A percentile compares a stretch with the other conserved stretches of the same genome.
These are phyloP conservation scores for Endoconidiophora laricicola DNA, from an alignment of 2,329 filamentous ascomycete genomes.

Conservation along the genomic window DNA sequence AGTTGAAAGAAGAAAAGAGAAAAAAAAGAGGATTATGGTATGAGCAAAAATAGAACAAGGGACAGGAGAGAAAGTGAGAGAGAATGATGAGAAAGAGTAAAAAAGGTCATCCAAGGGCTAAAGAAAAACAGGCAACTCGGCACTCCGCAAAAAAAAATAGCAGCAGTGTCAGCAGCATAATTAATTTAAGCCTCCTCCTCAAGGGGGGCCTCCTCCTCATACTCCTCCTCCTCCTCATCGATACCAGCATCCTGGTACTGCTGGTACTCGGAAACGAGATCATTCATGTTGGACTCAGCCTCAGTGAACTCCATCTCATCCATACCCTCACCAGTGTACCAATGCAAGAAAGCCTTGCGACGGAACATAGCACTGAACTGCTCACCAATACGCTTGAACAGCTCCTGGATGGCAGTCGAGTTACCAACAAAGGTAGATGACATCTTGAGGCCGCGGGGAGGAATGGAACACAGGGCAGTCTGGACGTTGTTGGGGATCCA, in stretches of 20 bases:
- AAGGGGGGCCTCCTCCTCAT: slow-evolving; percentile 65
- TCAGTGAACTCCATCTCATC: slow-evolving; percentile 99
- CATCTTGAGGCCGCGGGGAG: slow-evolving; percentile 96
- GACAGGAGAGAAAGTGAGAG: slow-evolving; percentile 5
- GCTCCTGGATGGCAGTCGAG: slow-evolving; percentile 98
- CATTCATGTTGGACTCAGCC: slow-evolving; percentile 99
- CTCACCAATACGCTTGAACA: slow-evolving; percentile 99
- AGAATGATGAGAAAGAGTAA: background rate
- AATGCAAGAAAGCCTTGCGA: slow-evolving; percentile 99
- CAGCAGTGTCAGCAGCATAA: background rate
- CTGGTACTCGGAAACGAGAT: slow-evolving; percentile 98
- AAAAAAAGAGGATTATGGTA: slow-evolving; percentile 13
- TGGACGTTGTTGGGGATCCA: slow-evolving; percentile 99
- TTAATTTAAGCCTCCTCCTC: slow-evolving; percentile 48
- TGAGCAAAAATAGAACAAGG: slow-evolving; percentile 12
- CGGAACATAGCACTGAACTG: slow-evolving; percentile 99
- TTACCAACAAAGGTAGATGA: slow-evolving; percentile 98
- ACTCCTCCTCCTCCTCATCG: slow-evolving; percentile 94
- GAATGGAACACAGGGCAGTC: slow-evolving; percentile 97
- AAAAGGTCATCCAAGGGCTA: slow-evolving; percentile 12
- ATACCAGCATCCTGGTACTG: slow-evolving; percentile 99
- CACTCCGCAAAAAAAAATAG: background rate
- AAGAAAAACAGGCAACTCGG: slow-evolving; percentile 7
- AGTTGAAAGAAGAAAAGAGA: slow-evolving; percentile 7
- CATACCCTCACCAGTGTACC: slow-evolving; percentile 99